A percentile compares a stretch with the other conserved stretches of the same genome.
Evolutionary conservation across 1,139 yeast species (phyloP).

Genomic region (Nakaseomyces glabratus): DNA sequence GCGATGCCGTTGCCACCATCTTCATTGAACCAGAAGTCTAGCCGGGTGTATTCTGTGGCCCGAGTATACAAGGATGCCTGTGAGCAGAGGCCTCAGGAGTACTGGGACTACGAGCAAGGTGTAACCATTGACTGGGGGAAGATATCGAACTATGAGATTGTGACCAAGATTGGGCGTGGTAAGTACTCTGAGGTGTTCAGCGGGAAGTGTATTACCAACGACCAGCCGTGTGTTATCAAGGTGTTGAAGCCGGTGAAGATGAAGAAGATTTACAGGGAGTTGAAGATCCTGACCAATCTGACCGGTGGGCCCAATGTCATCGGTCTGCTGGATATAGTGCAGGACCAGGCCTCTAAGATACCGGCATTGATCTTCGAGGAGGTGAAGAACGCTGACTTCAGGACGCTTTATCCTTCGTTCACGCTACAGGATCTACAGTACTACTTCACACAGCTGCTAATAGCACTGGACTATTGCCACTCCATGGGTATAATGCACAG

Average conservation of each 20-base stretch:
- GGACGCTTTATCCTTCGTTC: conserved; percentile 61
- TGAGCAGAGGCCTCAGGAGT: conserved; percentile 51
- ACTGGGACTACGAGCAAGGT: conserved; percentile 71
- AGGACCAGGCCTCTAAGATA: conserved; percentile 62
- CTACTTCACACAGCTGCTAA: conserved; percentile 59
- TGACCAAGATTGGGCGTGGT: conserved; percentile 67
- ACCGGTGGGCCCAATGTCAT: conserved; percentile 69
- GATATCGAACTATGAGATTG: conserved; percentile 59
- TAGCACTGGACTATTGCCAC: conserved; percentile 68
- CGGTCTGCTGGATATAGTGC: conserved; percentile 62
- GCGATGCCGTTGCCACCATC: conserved; percentile 31
- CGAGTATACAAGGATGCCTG: conserved; percentile 64
- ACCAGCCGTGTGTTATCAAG: conserved; percentile 57
- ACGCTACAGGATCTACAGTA: conserved; percentile 55
- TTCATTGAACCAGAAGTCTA: conserved; percentile 32
- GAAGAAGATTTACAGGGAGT: conserved; percentile 70
- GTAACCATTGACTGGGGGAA: conserved; percentile 63
- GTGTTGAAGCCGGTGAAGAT: conserved; percentile 73
- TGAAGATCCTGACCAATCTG: conserved; percentile 63
- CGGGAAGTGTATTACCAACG: conserved; percentile 40
- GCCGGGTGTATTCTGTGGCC: conserved; percentile 37
- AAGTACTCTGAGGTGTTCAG: conserved; percentile 72
- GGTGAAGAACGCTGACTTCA: conserved; percentile 62
- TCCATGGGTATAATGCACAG: conserved; percentile 80
- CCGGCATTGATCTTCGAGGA: conserved; percentile 71